These are phyloP conservation scores for Xylaria flabelliformis DNA, from an alignment of 495 filamentous ascomycete genomes.

Conservation along the genomic window DNA sequence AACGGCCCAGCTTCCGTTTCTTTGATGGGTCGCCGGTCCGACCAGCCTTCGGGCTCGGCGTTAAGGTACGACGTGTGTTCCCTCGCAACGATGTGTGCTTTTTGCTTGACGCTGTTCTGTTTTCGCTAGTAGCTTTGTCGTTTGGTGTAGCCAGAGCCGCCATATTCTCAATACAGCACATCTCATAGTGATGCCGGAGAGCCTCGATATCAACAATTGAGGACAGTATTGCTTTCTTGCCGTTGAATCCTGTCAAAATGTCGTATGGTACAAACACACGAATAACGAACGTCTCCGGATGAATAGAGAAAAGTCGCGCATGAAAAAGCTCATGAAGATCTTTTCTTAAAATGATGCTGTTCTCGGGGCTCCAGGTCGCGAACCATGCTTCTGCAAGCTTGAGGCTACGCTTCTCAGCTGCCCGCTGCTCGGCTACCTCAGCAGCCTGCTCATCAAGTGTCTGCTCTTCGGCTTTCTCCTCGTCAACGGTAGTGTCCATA, in stretches of 20 bases:
- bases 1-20: too few species aligned
- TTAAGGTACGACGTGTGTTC: too few species aligned
- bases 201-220: not conserved
- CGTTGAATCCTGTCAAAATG: not conserved
- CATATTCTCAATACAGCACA: not conserved
- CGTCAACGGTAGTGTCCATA: not conserved
- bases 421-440: too few species aligned
- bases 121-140: too few species aligned
- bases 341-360: constrained; percentile 19
- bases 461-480: not conserved
- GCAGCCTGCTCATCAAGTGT: too few species aligned
- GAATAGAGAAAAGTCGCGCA: not conserved
- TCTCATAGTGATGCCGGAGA: not conserved
- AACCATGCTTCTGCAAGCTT: not conserved
- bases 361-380: not conserved
- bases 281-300: not conserved
- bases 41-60: too few species aligned
- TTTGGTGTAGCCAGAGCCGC: too few species aligned
- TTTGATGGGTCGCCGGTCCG: too few species aligned
- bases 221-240: not conserved
- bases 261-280: not conserved
- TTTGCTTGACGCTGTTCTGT: too few species aligned
- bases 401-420: not conserved
- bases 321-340: not conserved
- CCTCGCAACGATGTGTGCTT: too few species aligned